Evolutionary conservation across 148 eudicot genomes (phyloP).

Genomic region (Spergularia marina): DNA sequence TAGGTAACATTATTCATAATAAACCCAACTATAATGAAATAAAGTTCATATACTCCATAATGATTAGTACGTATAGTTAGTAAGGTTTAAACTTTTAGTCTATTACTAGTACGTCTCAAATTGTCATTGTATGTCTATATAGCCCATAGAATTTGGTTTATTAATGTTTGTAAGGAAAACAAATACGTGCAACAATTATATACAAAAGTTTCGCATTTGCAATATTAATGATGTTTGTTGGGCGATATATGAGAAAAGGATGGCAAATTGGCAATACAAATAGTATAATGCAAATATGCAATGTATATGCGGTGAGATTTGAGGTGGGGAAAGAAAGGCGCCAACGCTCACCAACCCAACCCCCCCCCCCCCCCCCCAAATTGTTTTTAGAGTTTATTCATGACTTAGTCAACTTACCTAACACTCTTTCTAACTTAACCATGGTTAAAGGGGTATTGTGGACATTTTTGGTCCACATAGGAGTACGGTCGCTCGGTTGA

Average conservation of each 20-base stretch:
- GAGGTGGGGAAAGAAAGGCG: slow-evolving; percentile 16
- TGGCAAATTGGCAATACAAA: slow-evolving; percentile 13
- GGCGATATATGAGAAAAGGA: background rate
- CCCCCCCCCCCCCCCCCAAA: background rate
- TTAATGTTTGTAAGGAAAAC: too few relatives aligned
- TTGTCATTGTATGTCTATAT: too few relatives aligned
- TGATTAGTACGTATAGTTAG: too few relatives aligned
- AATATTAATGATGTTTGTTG: slow-evolving; percentile 4
- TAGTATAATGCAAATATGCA: too few relatives aligned
- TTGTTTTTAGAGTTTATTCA: background rate
- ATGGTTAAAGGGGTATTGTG: slow-evolving; percentile 18
- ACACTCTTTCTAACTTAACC: slow-evolving; percentile 7
- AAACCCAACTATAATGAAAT: too few relatives aligned
- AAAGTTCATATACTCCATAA: too few relatives aligned
- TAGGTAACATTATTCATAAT: too few relatives aligned
- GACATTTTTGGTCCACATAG: slow-evolving; percentile 16
- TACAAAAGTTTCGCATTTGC: too few relatives aligned
- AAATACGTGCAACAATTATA: too few relatives aligned
- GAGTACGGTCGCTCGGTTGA: background rate
- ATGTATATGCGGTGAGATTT: background rate
- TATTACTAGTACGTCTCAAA: too few relatives aligned
- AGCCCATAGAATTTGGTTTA: too few relatives aligned
- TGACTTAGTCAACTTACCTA: slow-evolving; percentile 2
- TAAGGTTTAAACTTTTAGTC: too few relatives aligned
- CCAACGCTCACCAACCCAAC: slow-evolving; percentile 43